These are phyloP conservation scores for Mycena leptocephala DNA, from an alignment of 768 basidiomycete species.

Conservation along the genomic window DNA sequence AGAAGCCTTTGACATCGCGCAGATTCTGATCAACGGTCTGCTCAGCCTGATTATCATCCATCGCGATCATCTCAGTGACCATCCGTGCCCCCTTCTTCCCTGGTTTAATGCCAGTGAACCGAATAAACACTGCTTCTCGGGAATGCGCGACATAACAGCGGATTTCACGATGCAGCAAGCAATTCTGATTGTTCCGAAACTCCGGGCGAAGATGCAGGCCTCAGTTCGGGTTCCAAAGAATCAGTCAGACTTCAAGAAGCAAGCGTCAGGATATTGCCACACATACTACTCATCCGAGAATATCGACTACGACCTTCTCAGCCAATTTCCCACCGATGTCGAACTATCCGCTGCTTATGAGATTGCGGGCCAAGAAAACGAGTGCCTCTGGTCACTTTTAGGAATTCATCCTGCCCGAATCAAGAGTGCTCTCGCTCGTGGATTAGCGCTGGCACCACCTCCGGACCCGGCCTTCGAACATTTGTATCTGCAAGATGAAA, in stretches of 20 bases:
- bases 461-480: not conserved
- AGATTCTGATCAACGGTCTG: conserved; percentile 40
- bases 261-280: conserved; percentile 20
- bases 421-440: not conserved
- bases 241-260: conserved; percentile 1
- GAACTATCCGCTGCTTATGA: conserved; percentile 1
- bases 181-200: not conserved
- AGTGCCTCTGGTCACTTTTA: conserved; percentile 6
- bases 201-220: not conserved
- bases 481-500: not conserved
- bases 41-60: conserved; percentile 43
- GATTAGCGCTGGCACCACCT: not conserved
- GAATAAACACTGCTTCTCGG: conserved; percentile 18
- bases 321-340: conserved; percentile 5
- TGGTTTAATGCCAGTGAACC: conserved; percentile 16
- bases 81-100: not conserved
- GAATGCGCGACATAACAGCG: not conserved
- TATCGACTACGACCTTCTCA: conserved; percentile 7
- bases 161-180: conserved; percentile 12
- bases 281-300: conserved; percentile 4
- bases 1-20: conserved; percentile 41
- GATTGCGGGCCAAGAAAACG: conserved; percentile 3
- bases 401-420: conserved; percentile 9
- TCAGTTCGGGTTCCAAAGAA: not conserved
- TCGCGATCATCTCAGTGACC: conserved; percentile 31